Conservation (phyloP, 306 rosid species). For the Dryas drummondii region DNA sequence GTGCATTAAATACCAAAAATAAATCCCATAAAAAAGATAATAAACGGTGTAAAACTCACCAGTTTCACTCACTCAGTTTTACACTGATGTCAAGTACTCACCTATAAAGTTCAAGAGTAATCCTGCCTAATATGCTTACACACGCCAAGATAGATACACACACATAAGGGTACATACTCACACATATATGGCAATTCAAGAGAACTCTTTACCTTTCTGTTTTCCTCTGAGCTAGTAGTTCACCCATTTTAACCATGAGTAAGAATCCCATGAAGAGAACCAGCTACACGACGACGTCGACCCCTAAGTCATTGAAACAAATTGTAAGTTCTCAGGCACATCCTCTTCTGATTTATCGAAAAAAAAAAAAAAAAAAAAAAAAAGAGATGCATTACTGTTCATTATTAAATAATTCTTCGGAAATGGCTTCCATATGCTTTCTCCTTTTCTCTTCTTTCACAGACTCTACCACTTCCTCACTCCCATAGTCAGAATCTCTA, state of each 20-base stretch:
- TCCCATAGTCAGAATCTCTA: conserved; percentile 67
- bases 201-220: background rate
- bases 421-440: conserved; percentile 76
- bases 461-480: conserved; percentile 52
- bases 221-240: background rate
- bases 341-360: conserved; percentile 4
- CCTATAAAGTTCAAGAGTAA: background rate
- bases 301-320: conserved; percentile 39
- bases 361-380: background rate
- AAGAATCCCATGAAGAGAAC: conserved; percentile 59
- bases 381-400: conserved; percentile 42
- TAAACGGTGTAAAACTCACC: background rate
- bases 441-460: conserved; percentile 70
- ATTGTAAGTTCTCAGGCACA: conserved; percentile 16
- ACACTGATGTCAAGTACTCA: no score
- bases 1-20: background rate
- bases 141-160: background rate
- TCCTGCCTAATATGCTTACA: background rate
- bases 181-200: background rate
- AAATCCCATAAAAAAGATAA: background rate
- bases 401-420: conserved; percentile 82
- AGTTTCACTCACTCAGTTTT: background rate
- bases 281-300: conserved; percentile 52
- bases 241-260: conserved; percentile 20
- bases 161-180: background rate